Conservation (phyloP, 208 protist genomes). For the Wallacemonas rigidus region DNA sequence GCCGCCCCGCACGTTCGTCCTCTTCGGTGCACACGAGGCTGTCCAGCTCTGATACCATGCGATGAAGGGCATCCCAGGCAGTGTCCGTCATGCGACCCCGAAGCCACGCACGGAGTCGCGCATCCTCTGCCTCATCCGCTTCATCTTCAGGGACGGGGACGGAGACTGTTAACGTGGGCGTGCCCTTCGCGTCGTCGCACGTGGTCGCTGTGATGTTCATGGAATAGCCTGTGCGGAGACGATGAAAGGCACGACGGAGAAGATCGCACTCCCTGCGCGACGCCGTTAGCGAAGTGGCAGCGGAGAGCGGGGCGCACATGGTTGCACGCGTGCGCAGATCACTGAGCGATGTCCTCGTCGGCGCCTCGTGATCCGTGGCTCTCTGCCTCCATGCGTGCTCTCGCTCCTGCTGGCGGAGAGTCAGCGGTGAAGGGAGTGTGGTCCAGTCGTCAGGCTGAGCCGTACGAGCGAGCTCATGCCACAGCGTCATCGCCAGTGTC, state of each 20-base stretch:
- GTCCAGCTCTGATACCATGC: constrained; percentile 30
- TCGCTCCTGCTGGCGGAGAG: not conserved
- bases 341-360: too few species aligned
- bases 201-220: too few species aligned
- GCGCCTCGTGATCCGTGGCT: not conserved
- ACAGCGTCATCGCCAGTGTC: not conserved
- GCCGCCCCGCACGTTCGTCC: constrained; percentile 13
- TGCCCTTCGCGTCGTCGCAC: too few species aligned
- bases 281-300: not conserved
- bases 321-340: too few species aligned
- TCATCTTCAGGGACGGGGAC: not conserved
- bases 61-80: constrained; percentile 24
- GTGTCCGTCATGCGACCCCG: not conserved
- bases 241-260: not conserved
- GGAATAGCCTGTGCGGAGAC: not conserved
- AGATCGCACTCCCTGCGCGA: not conserved
- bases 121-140: not conserved
- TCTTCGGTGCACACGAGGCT: constrained; percentile 40
- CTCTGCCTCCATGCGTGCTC: not conserved
- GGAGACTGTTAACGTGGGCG: too few species aligned
- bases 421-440: not conserved
- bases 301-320: too few species aligned
- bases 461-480: not conserved
- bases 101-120: not conserved
- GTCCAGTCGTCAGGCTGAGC: not conserved